Evolutionary conservation across 306 rosid genomes (phyloP), one percentile per base, ranked within the genome.

Genomic region (Quercus engelmannii): DNA sequence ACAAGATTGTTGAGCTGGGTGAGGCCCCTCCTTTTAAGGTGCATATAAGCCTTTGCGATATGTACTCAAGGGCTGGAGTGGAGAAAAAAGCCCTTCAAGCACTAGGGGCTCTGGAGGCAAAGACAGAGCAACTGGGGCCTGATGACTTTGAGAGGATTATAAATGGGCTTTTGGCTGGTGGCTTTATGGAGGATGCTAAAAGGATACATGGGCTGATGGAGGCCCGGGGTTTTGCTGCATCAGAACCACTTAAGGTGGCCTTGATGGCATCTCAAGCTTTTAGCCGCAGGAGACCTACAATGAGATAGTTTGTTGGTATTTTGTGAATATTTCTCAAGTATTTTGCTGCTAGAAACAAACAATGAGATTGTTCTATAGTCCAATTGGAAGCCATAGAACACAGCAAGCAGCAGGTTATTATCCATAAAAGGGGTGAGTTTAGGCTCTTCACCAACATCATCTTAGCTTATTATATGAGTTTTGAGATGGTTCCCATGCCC

Each of bases 81-180:
- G 96, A 95, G 93, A 95, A 87, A 77, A 93, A 95, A 80, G 91
- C 92, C 11, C 88, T 95, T 72, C 95, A 93, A 88, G 84, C 89
- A 73, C 81, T 95, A 23, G 94, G 96, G 4, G 84, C 85, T 63
- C 75, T 95, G 69, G 92, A 89, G 89, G 87, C 93, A 41, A 91
- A 88, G 81, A 93, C 87, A 81, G 88, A 89, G 20, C 88, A 90
- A 78, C 76, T 93, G 86, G 80, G 83, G 41, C 55, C 62, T 4
- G 71, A n/a, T 30, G 92, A 90, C 26, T 91, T 85, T 83, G 93
- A 83, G 85, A 91, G 88, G 87, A 85, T 95, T 65, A 85, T 92
- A 65, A 0, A 4, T 0, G 83, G 89, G 76, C 96, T 95, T 69
- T 4, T 69, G 46, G 78, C 18, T 38, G 98, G 96, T 70, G 97